These are phyloP conservation scores for Purpureocillium takamizusanense DNA, from an alignment of 2,329 filamentous ascomycete species.

Conservation along the genomic window DNA sequence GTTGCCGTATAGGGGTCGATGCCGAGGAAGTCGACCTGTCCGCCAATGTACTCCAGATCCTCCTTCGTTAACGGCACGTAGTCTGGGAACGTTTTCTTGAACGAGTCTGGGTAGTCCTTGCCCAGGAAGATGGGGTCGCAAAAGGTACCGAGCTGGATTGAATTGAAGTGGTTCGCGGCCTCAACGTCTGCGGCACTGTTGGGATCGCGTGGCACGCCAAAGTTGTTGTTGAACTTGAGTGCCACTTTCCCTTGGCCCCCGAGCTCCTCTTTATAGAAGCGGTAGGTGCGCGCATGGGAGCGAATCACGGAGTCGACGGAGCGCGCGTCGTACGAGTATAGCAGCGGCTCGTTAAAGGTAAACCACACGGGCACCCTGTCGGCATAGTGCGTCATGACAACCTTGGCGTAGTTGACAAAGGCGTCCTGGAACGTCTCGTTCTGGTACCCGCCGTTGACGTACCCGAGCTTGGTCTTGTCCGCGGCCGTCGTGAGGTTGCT, in stretches of 20 bases:
- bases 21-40: conserved; percentile 45
- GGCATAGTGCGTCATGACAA: conserved; percentile 40
- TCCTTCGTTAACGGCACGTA: conserved; percentile 36
- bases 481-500: conserved; percentile 17
- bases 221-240: conserved; percentile 41
- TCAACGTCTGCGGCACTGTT: conserved; percentile 29
- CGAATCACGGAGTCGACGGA: conserved; percentile 32
- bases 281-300: conserved; percentile 38
- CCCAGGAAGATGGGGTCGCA: conserved; percentile 44
- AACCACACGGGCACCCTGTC: conserved; percentile 43
- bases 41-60: conserved; percentile 38
- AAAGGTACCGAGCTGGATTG: conserved; percentile 38
- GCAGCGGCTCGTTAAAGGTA: conserved; percentile 43
- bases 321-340: conserved; percentile 29
- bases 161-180: conserved; percentile 36
- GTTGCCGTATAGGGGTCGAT: conserved; percentile 51
- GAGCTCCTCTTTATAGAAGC: conserved; percentile 46
- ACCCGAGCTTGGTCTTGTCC: conserved; percentile 21
- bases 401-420: conserved; percentile 44
- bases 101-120: conserved; percentile 37
- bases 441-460: conserved; percentile 32
- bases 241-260: conserved; percentile 39
- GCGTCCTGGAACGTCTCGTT: conserved; percentile 38
- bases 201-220: conserved; percentile 36
- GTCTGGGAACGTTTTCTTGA: conserved; percentile 33